Conservation (phyloP, 2,329 filamentous ascomycete genomes). For the Fusarium floridanum region DNA sequence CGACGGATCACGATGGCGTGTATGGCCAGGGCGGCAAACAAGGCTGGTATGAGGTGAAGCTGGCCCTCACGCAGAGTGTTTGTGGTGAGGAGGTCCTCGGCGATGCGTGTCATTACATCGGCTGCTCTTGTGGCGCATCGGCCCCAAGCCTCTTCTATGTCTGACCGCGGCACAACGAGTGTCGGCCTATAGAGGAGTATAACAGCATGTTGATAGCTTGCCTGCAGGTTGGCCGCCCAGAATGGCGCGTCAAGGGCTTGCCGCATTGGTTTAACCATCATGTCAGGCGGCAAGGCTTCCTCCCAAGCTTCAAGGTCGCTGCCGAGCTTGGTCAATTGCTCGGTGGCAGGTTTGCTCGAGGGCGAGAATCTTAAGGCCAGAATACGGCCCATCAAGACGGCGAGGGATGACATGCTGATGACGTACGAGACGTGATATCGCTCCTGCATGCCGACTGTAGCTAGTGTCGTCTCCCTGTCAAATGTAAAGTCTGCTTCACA, state of each 20-base stretch:
- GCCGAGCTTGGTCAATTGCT: neutral
- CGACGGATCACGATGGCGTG: neutral
- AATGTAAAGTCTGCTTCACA: constrained; percentile 23
- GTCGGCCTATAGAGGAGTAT: neutral
- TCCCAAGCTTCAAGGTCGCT: neutral
- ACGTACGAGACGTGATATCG: neutral
- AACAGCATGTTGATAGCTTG: neutral
- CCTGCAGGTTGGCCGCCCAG: neutral
- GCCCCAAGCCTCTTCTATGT: neutral
- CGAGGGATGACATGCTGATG: neutral
- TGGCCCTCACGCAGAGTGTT: neutral
- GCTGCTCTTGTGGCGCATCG: neutral
- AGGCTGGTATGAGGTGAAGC: neutral
- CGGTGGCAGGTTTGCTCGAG: neutral
- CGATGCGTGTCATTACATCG: neutral
- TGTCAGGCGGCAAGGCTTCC: neutral
- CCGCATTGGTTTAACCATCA: neutral
- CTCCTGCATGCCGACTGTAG: neutral
- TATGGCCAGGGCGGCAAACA: neutral
- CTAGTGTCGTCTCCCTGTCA: constrained; percentile 9
- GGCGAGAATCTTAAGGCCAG: neutral
- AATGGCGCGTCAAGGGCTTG: neutral
- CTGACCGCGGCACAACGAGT: neutral
- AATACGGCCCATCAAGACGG: neutral
- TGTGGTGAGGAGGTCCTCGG: neutral